Base-by-base conservation (phyloP, 2,329 filamentous ascomycete species). In the Colletotrichum sp. region DNA sequence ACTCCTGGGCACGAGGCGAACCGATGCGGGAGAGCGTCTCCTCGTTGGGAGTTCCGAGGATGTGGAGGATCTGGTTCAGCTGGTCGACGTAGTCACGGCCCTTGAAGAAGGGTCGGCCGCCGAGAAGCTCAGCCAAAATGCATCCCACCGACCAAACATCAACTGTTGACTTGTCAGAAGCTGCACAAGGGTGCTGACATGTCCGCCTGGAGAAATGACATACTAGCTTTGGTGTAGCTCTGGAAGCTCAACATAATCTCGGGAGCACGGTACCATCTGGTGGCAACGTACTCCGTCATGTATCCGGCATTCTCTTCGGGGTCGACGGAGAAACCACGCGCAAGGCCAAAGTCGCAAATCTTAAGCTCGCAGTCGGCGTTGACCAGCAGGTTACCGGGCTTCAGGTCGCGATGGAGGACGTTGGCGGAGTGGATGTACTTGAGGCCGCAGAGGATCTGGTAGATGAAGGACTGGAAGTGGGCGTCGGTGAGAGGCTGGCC, bases 181-280 rank as follows among this genome's bases (percentile, higher is more conserved):
- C 8, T 7, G 34, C 26, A 18, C 28, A 21, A 12, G 21, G 36
- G n/a, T n/a, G 24, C 5, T 21, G 34, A 24, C 43, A 21, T 16
- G 18, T 16, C 10, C 65, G 71, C 34, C 64, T 36, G 21, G 32
- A 24, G 57, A 14, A 28, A 71, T n/a, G 10, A 96, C 96, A 73
- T 92, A 99, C 97, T 99, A 80, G 97, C 97, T 95, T 99, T 99
- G 82, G 97, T 99, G 87, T 99, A 99, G 89, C 96, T 98, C 87
- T 99, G 96, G 92, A 99, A 99, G 89, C 96, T 98, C 85, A 99
- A 89, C 97, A 99, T 99, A 81, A 99, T 99, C 86, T 99, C 97
- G 7, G 97, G 97, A 5, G 97, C 97, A 87, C 91, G 90, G 82
- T 92, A 99, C 97, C 97, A 99, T 88, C 97, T 92, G 68, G 97